A percentile compares a stretch with the other conserved stretches of the same genome.
Evolutionary conservation across 345 rosid species (phyloP).

Genomic region (Sonneratia alba): DNA sequence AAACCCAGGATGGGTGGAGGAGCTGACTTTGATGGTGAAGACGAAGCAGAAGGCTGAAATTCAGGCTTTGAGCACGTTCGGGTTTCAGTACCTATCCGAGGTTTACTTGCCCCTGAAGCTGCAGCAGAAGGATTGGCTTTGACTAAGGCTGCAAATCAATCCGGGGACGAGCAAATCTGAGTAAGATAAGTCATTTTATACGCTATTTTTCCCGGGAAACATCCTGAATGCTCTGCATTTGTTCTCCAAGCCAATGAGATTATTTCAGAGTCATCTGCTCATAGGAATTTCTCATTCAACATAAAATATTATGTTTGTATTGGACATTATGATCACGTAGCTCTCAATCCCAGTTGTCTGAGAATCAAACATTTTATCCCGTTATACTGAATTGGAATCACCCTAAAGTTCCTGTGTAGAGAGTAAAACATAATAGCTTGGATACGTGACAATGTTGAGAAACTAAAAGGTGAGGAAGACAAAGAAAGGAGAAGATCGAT

Average conservation of each 20-base stretch:
- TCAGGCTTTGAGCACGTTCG: constrained; percentile 93
- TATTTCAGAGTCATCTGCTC: too few relatives aligned
- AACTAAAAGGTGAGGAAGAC: background rate
- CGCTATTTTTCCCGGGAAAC: background rate
- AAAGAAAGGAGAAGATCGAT: background rate
- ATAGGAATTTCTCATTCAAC: background rate
- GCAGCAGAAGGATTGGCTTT: constrained; percentile 98
- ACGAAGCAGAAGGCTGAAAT: constrained; percentile 96
- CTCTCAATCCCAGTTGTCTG: background rate
- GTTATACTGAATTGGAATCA: background rate
- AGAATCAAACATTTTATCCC: background rate
- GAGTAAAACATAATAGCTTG: background rate
- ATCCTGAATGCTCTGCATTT: background rate
- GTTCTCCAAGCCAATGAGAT: too few relatives aligned
- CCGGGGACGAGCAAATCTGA: background rate
- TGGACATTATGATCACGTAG: background rate
- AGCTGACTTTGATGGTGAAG: constrained; percentile 92
- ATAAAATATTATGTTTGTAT: background rate
- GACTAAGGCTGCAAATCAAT: constrained; percentile 12
- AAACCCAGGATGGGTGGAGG: constrained; percentile 96
- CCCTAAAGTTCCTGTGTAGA: background rate
- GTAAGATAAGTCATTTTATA: background rate
- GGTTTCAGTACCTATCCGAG: constrained; percentile 92
- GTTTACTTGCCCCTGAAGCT: constrained; percentile 92
- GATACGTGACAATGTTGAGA: background rate